Evolutionary conservation across 1,284 basidiomycete genomes (phyloP), one percentile per base, ranked within the genome.

Genomic region (Moniliella sp.): DNA sequence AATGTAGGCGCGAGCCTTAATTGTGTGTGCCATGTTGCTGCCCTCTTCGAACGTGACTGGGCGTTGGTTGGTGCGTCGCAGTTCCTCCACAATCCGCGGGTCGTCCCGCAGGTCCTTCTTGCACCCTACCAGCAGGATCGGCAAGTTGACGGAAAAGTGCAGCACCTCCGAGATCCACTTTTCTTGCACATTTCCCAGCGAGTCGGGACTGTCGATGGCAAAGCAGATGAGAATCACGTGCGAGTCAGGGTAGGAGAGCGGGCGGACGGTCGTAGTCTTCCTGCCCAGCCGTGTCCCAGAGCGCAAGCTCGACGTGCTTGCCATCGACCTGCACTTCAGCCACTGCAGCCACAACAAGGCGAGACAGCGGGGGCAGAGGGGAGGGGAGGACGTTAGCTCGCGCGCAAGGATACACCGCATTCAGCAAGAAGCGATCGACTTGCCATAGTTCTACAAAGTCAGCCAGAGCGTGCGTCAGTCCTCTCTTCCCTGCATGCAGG

Each of bases 121-220:
- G 68, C 78, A 82, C 7, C 76, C 79, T 40, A 84, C 78, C 35
- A 84, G 73, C 52, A 83, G 74, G 64, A 81, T 72, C 31, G 80
- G 80, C 26, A 83, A 66, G 39, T 74, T 75, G 29, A 75, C 69
- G 62, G 82, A 86, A 66, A 86, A 88, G 64, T 88, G 82, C 65
- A 78, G 73, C 30, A 88, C 82, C 61, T 88, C 82, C 10, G 81
- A 79, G 53, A 82, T 79, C 82, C 82, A 88, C 78, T 83, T 88
- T 66, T 86, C 82, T 66, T 86, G 78, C 19, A 88, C 80, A 68
- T 88, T 88, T 65, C 83, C 82, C 42, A 88, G 67, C 32, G 79
- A 83, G 61, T 83, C 79, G 19, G 83, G 82, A 34, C 75, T 79
- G 67, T 88, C 82, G 44, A 86, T 74, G 26, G 81, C 78, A 60